Evolutionary conservation across 768 basidiomycete genomes (phyloP).

Genomic region (Hemileccinum impolitum): DNA sequence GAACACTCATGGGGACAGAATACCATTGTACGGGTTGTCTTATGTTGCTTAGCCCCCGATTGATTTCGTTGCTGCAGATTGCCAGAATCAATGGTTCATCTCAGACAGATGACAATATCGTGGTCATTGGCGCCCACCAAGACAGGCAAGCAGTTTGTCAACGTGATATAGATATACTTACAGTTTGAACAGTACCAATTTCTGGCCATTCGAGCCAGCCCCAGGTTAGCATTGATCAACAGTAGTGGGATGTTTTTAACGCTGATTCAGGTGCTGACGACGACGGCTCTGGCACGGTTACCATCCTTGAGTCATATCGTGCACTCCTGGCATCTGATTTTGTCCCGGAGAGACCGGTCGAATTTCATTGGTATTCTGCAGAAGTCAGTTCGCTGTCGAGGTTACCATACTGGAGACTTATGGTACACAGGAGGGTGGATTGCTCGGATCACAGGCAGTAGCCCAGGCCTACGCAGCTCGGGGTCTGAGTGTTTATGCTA

Average conservation of each 20-base stretch:
- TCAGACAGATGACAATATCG: constrained; percentile 52
- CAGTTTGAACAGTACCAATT: constrained; percentile 50
- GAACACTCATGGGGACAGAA: constrained; percentile 84
- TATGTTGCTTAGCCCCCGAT: neutral
- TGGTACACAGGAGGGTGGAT: constrained; percentile 59
- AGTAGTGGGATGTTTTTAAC: neutral
- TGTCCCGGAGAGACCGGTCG: constrained; percentile 39
- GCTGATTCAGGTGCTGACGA: constrained; percentile 37
- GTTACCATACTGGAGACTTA: neutral
- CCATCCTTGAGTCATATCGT: constrained; percentile 44
- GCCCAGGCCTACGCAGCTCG: constrained; percentile 63
- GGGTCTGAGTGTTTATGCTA: constrained; percentile 22
- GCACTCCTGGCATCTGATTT: constrained; percentile 40
- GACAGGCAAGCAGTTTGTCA: constrained; percentile 52
- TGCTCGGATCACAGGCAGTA: constrained; percentile 88
- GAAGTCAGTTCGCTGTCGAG: constrained; percentile 27
- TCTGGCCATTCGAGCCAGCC: constrained; percentile 74
- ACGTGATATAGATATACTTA: constrained; percentile 1
- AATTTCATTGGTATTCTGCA: constrained; percentile 50
- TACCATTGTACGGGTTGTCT: constrained; percentile 50
- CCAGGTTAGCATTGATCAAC: constrained; percentile 48
- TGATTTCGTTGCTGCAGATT: constrained; percentile 44
- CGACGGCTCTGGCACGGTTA: constrained; percentile 44
- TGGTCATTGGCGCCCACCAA: constrained; percentile 79
- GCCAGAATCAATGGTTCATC: constrained; percentile 73